Evolutionary conservation across 2,329 filamentous ascomycete genomes (phyloP).

Genomic region (Colletotrichum sp.): DNA sequence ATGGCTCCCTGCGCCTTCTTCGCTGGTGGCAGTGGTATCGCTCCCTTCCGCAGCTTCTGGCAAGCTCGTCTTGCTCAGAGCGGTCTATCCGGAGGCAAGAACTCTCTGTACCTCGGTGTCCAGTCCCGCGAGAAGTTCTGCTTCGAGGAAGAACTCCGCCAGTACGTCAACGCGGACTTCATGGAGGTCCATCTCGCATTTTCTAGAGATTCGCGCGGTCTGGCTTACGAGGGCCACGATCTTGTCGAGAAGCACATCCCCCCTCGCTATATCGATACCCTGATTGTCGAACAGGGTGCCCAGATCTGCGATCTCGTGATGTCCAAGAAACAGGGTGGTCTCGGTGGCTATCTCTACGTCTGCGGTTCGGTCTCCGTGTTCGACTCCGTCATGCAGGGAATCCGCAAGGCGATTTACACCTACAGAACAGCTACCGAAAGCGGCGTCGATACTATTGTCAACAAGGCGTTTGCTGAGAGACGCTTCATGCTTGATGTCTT

Average conservation of each 20-base stretch:
- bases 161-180: conserved; percentile 48
- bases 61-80: conserved; percentile 43
- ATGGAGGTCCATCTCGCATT: conserved; percentile 60
- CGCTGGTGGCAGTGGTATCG: conserved; percentile 59
- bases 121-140: conserved; percentile 58
- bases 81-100: conserved; percentile 43
- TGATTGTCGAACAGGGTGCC: conserved; percentile 56
- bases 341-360: conserved; percentile 33
- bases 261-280: conserved; percentile 56
- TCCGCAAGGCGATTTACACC: conserved; percentile 59
- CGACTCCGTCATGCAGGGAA: conserved; percentile 61
- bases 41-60: conserved; percentile 60
- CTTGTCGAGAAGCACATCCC: conserved; percentile 54
- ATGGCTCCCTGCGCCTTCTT: conserved; percentile 59
- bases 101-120: conserved; percentile 56
- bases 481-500: conserved; percentile 64
- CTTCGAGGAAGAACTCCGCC: conserved; percentile 53
- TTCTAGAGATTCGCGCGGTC: conserved; percentile 52
- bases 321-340: conserved; percentile 59
- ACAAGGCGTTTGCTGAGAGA: conserved; percentile 59
- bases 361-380: conserved; percentile 39
- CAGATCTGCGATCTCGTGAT: conserved; percentile 60
- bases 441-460: conserved; percentile 53
- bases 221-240: conserved; percentile 49
- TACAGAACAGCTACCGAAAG: conserved; percentile 57